These are phyloP conservation scores for Tricholoma sp. DNA, from an alignment of 768 basidiomycete species.

Conservation along the genomic window DNA sequence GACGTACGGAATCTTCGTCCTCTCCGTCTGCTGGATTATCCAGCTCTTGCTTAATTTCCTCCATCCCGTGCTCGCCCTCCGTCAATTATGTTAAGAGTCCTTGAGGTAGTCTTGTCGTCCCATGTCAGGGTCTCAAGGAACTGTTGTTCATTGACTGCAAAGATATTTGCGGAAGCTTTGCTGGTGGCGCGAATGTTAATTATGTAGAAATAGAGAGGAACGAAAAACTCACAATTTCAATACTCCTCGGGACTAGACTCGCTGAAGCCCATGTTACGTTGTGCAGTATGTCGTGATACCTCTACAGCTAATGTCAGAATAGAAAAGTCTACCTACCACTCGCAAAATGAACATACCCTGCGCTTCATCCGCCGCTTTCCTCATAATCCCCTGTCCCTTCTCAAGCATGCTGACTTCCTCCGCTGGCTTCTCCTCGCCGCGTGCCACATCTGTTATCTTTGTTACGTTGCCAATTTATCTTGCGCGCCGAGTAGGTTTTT, in stretches of 20 bases:
- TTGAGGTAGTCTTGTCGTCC: conserved; percentile 71
- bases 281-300: conserved; percentile 65
- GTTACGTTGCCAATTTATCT: conserved; percentile 67
- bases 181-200: conserved; percentile 33
- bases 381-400: conserved; percentile 62
- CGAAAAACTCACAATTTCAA: conserved; percentile 57
- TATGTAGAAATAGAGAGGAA: neutral
- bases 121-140: conserved; percentile 73
- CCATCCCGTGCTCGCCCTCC: conserved; percentile 64
- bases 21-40: conserved; percentile 84
- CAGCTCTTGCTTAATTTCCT: conserved; percentile 68
- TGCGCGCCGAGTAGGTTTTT: conserved; percentile 81
- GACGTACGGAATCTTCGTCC: conserved; percentile 68
- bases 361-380: conserved; percentile 68
- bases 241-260: conserved; percentile 89
- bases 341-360: conserved; percentile 48
- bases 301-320: conserved; percentile 36
- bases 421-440: conserved; percentile 41
- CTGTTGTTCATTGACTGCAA: conserved; percentile 85
- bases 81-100: conserved; percentile 60
- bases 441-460: conserved; percentile 54
- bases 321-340: neutral
- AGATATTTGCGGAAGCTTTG: conserved; percentile 71
- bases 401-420: conserved; percentile 50
- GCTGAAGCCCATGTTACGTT: conserved; percentile 71